phyloP scores from a whole-genome alignment of 441 rosid genomes.

The Jatropha podagrica region DNA sequence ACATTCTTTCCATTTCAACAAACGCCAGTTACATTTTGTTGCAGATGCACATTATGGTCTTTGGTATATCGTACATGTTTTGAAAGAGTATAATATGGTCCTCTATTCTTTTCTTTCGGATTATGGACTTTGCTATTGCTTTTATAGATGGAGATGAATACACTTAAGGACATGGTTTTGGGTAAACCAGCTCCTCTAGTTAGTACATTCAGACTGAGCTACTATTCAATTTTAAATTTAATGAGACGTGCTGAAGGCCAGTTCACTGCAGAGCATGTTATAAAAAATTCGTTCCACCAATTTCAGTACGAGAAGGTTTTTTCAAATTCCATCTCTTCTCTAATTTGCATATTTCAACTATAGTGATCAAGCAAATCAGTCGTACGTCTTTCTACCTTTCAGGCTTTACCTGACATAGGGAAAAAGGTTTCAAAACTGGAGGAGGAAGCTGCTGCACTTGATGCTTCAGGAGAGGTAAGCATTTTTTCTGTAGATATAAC shows the following conservation, averaged over 20 bases:
- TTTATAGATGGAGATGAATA: conserved; percentile 89
- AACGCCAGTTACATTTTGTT: conserved; percentile 2
- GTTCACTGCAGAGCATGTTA: conserved; percentile 96
- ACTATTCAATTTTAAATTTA: conserved; percentile 93
- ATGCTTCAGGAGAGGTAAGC: conserved; percentile 89
- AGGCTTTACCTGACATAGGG: conserved; percentile 90
- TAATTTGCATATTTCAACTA: not conserved
- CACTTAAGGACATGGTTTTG: conserved; percentile 89
- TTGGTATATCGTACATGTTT: not conserved
- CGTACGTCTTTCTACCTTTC: conserved; percentile 24
- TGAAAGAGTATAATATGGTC: not conserved
- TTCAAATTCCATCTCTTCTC: conserved; percentile 21
- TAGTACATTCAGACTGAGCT: conserved; percentile 97
- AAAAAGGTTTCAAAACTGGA: conserved; percentile 78
- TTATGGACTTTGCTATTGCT: conserved; percentile 12
- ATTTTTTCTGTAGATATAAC: not conserved
- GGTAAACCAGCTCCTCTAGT: conserved; percentile 99
- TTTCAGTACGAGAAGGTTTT: conserved; percentile 95
- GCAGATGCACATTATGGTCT: not conserved
- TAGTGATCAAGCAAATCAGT: conserved; percentile 16
- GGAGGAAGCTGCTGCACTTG: conserved; percentile 86
- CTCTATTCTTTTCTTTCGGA: conserved; percentile 4
- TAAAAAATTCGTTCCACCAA: conserved; percentile 94
- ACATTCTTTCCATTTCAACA: not conserved
- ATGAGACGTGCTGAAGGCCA: conserved; percentile 99